Base-by-base conservation (phyloP, 2,329 filamentous ascomycete genomes). In the Torrubiella hemipterigena region DNA sequence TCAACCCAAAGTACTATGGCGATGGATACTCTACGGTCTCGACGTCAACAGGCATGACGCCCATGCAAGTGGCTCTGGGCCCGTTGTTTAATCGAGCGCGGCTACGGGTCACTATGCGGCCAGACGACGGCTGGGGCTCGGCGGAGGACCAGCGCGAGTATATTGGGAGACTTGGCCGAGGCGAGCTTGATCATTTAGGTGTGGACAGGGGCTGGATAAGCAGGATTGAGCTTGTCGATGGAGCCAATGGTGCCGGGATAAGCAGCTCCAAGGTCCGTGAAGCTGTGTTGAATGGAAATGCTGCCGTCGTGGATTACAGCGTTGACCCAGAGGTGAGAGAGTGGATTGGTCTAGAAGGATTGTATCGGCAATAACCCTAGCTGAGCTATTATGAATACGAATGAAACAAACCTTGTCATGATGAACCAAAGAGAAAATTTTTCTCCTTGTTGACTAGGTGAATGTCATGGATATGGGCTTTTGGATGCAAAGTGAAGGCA, bases 1-100 rank as follows among this genome's bases (percentile, higher is more conserved):
- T 82, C 32, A 63, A 81, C 29, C 68, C 78, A 1, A 82, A 80
- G 49, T 89, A 89, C 54, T 84, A 85, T 47, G 49, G 32, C 15
- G 35, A 25, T 6, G 17, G 32, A 15, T 10, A 16, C 16, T 17
- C 23, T n/a, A 14, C 23, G 17, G 12, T 15, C 5, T 26, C 24
- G 24, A 8, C 24, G n/a, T n/a, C n/a, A n/a, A 26, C n/a, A 14
- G 7, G 8, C 7, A n/a, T 28, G 17, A 31, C 33, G 26, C 29
- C 33, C 3, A 69, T 79, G 38, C 60, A 71, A 10, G 53, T 51
- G 0, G 69, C 70, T 0, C 59, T 89, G 3, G 58, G 58, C 2
- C 72, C 73, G 0, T 81, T 85, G 46, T 77, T 87, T 39, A 55
- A 58, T 2, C 62, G 63, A 10, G 70, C 82, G 32, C 59, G 62